These are phyloP conservation scores for Lachnellula arida DNA, from an alignment of 2,329 filamentous ascomycete genomes.

Conservation along the genomic window DNA sequence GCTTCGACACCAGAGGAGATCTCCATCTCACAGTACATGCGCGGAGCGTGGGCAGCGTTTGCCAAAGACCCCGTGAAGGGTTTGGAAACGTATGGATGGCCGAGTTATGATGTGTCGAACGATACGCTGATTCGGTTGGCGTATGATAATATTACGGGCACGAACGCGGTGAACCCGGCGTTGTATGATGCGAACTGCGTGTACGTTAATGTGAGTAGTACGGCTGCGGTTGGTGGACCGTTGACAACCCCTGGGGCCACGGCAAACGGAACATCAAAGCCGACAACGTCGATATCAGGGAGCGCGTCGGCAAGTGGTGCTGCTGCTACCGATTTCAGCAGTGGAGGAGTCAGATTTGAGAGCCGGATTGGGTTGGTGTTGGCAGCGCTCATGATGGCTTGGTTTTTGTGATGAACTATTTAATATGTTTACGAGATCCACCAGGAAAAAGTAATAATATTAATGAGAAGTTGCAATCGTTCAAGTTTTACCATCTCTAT, in stretches of 20 bases:
- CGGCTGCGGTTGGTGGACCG: neutral
- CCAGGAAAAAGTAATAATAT: neutral
- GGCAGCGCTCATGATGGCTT: neutral
- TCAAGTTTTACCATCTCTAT: too few species aligned
- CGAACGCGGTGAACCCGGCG: constrained; percentile 26
- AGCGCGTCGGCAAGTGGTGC: neutral
- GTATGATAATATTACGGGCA: constrained; percentile 27
- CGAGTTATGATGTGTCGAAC: constrained; percentile 19
- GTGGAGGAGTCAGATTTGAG: constrained; percentile 2
- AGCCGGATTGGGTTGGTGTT: neutral
- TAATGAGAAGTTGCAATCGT: too few species aligned
- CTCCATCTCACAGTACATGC: constrained; percentile 32
- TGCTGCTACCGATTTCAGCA: neutral
- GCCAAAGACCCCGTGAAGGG: constrained; percentile 36
- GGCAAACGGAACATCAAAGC: neutral
- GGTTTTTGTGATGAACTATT: neutral
- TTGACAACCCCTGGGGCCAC: neutral
- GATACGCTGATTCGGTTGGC: constrained; percentile 28
- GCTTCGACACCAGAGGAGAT: constrained; percentile 28
- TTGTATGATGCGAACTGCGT: constrained; percentile 26
- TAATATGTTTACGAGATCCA: too few species aligned
- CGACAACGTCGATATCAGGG: neutral
- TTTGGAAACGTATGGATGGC: constrained; percentile 32
- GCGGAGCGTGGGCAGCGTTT: constrained; percentile 38
- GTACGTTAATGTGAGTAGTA: constrained; percentile 15